These are phyloP conservation scores for Tulasnella sp. DNA, from an alignment of 768 basidiomycete species.

Conservation along the genomic window DNA sequence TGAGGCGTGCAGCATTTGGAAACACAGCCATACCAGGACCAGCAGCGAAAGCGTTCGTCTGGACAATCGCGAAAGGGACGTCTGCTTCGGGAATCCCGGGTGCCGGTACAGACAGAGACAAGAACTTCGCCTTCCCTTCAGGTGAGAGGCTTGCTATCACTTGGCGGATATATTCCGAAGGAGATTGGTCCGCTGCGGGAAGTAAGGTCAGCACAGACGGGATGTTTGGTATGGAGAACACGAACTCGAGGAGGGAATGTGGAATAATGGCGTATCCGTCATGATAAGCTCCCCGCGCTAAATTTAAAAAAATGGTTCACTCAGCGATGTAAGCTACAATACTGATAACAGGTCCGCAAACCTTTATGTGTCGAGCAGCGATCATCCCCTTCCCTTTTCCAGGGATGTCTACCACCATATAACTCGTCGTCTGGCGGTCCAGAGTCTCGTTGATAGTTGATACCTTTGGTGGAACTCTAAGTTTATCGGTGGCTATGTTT, in stretches of 20 bases:
- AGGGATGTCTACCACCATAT: not conserved
- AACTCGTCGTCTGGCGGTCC: no score
- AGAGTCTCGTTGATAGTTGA: no score
- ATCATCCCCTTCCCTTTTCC: slow-evolving; percentile 6
- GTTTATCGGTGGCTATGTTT: no score
- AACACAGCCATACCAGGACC: slow-evolving; percentile 37
- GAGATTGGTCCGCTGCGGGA: not conserved
- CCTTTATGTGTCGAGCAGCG: not conserved
- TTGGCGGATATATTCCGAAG: not conserved
- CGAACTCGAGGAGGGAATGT: not conserved
- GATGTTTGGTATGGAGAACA: not conserved
- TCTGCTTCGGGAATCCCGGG: not conserved
- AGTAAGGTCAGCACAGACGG: no score
- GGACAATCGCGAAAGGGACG: not conserved
- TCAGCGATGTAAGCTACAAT: not conserved
- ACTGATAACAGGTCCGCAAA: not conserved
- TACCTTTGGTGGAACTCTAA: no score
- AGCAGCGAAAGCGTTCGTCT: slow-evolving; percentile 1
- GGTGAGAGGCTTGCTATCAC: not conserved
- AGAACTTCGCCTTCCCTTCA: not conserved
- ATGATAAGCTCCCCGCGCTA: not conserved
- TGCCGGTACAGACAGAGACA: not conserved
- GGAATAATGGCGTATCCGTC: not conserved
- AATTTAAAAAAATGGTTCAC: not conserved
- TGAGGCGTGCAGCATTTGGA: slow-evolving; percentile 52